Conservation (phyloP, 352 stramenopile species). For the Phytophthora parvispora region DNA sequence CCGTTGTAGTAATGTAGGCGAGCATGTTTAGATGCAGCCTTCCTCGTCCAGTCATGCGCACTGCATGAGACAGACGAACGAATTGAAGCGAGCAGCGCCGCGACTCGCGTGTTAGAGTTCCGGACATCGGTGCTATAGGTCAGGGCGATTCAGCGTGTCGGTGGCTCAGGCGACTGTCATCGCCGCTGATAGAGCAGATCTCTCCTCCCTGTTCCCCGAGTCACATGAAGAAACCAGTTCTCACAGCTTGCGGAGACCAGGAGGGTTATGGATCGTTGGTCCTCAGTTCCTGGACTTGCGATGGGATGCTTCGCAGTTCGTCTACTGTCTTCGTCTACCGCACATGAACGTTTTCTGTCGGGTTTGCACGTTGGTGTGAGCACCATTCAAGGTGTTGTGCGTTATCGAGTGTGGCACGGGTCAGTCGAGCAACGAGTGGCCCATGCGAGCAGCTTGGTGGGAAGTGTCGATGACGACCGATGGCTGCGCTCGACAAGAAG, state of each 20-base stretch:
- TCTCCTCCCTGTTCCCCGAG: neutral
- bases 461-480: neutral
- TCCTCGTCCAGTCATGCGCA: constrained; percentile 30
- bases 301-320: neutral
- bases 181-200: constrained; percentile 6
- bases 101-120: constrained; percentile 22
- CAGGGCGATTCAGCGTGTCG: constrained; percentile 10
- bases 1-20: neutral
- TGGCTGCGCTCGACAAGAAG: neutral
- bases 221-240: neutral
- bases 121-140: constrained; percentile 21
- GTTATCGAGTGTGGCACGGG: neutral
- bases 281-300: neutral
- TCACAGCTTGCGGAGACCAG: neutral
- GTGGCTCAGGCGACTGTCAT: constrained; percentile 1
- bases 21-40: constrained; percentile 17
- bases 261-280: neutral
- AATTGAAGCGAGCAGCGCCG: constrained; percentile 21
- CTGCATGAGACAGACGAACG: constrained; percentile 27
- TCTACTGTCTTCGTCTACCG: neutral
- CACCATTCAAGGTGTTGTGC: neutral
- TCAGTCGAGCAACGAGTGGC: neutral
- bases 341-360: constrained; percentile 1
- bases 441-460: neutral
- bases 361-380: neutral